Conservation (phyloP, 1,284 basidiomycete genomes). For the Pseudozyma hubeiensis region DNA sequence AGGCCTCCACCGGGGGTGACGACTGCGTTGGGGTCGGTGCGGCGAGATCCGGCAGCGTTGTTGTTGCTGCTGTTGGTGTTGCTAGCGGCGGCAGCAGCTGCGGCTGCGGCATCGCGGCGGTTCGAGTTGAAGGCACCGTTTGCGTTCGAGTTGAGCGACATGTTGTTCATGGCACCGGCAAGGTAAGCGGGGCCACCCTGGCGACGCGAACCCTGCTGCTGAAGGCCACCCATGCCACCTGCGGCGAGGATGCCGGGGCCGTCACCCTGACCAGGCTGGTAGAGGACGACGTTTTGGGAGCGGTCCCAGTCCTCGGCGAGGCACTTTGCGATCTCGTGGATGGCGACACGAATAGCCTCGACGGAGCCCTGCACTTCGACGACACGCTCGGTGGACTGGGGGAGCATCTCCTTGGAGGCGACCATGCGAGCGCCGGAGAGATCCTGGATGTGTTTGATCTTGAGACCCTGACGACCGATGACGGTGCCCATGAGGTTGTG, state of each 20-base stretch:
- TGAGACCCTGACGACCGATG: constrained; percentile 69
- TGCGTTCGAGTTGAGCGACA: constrained; percentile 28
- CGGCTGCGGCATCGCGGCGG: constrained; percentile 4
- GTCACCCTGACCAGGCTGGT: constrained; percentile 77
- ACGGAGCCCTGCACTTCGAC: constrained; percentile 95
- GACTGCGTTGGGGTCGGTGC: constrained; percentile 58
- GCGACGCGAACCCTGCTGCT: constrained; percentile 59
- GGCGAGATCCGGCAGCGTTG: constrained; percentile 22
- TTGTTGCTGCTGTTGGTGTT: constrained; percentile 5
- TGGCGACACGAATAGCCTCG: constrained; percentile 88
- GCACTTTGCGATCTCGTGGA: constrained; percentile 94
- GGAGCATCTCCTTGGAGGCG: constrained; percentile 69
- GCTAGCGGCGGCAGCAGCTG: background rate
- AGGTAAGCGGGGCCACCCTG: constrained; percentile 69
- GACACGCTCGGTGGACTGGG: constrained; percentile 75
- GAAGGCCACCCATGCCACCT: constrained; percentile 67
- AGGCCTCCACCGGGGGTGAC: constrained; percentile 62
- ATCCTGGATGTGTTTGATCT: constrained; percentile 70
- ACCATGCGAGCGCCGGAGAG: constrained; percentile 68
- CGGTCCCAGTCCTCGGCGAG: constrained; percentile 97
- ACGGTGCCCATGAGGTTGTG: constrained; percentile 69
- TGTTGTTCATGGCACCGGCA: constrained; percentile 53
- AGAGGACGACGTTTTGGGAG: constrained; percentile 81
- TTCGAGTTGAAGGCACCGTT: constrained; percentile 12
- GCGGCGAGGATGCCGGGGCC: constrained; percentile 72